These are phyloP conservation scores for Melaleuca alternifolia DNA, from an alignment of 345 rosid species.

Conservation along the genomic window DNA sequence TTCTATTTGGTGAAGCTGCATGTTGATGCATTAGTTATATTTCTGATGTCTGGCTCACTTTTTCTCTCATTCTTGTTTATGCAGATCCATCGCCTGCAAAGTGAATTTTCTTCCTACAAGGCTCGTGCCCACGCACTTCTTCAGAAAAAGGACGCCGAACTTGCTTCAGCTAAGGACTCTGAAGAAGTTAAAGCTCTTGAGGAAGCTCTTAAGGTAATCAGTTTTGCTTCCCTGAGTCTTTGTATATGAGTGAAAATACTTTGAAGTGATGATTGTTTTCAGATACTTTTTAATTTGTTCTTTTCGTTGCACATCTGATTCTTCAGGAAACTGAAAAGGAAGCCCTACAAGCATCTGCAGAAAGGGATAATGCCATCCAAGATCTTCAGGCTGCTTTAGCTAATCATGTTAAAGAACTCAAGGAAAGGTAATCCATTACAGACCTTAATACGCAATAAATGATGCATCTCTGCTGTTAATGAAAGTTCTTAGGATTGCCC, in stretches of 20 bases:
- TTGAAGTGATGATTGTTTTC: neutral
- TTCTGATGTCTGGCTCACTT: neutral
- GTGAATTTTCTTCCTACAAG: conserved; percentile 89
- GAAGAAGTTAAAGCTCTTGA: conserved; percentile 80
- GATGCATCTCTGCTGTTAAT: neutral
- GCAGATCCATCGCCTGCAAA: conserved; percentile 74
- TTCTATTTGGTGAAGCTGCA: neutral
- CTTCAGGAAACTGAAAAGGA: conserved; percentile 84
- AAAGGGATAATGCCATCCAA: conserved; percentile 62
- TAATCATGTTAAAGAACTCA: conserved; percentile 55
- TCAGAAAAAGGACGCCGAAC: conserved; percentile 86
- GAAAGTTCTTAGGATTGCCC: neutral
- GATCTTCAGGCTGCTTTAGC: conserved; percentile 61
- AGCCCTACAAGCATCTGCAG: conserved; percentile 41
- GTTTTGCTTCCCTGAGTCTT: neutral
- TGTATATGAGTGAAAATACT: neutral
- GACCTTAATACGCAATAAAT: neutral
- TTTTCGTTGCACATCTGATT: conserved; percentile 8
- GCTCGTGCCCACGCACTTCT: conserved; percentile 92
- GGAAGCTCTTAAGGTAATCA: conserved; percentile 75
- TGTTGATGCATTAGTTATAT: neutral
- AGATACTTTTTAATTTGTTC: neutral
- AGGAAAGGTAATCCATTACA: conserved; percentile 42
- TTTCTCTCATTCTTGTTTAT: neutral
- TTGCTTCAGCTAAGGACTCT: conserved; percentile 72